Percentiles rank a stretch among this genome's conserved stretches.
Evolutionary conservation across 192 early-diverging fungal species (phyloP).

Genomic region (Phycomyces nitens): DNA sequence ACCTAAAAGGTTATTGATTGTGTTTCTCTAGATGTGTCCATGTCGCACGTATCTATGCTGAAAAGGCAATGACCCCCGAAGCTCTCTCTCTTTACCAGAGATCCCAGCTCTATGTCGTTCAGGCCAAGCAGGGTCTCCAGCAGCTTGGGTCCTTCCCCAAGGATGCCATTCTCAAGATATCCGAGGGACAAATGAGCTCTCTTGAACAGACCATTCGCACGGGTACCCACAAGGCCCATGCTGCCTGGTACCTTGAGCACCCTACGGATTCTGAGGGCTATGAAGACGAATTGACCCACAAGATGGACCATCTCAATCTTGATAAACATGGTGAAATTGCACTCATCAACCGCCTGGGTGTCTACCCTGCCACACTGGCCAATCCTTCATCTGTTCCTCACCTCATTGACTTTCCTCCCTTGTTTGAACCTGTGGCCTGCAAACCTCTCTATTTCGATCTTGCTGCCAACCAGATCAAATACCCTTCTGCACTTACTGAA

Average conservation of each 20-base stretch:
- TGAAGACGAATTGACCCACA: conserved; percentile 15
- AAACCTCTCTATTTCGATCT: conserved; percentile 83
- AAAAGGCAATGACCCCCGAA: conserved; percentile 42
- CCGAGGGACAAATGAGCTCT: conserved; percentile 33
- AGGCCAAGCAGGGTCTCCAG: conserved; percentile 43
- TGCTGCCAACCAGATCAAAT: conserved; percentile 66
- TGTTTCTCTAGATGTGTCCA: conserved; percentile 45
- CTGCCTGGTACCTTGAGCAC: conserved; percentile 46
- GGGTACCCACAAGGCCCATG: conserved; percentile 53
- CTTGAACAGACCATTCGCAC: conserved; percentile 46
- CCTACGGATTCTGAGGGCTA: conserved; percentile 20
- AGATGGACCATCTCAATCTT: conserved; percentile 39
- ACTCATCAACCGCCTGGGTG: conserved; percentile 51
- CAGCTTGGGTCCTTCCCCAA: conserved; percentile 30
- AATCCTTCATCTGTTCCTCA: conserved; percentile 31
- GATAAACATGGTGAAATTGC: conserved; percentile 43
- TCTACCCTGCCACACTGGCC: conserved; percentile 44
- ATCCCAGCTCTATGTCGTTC: conserved; percentile 45
- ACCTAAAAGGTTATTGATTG: no score
- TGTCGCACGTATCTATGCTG: conserved; percentile 52
- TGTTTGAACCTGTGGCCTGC: conserved; percentile 55
- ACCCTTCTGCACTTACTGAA: conserved; percentile 31
- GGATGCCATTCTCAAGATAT: conserved; percentile 41
- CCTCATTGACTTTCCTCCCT: conserved; percentile 67
- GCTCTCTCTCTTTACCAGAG: conserved; percentile 61